Evolutionary conservation across 805 yeast genomes (phyloP), one percentile per base, ranked within the genome.

Genomic region (Brettanomyces sp.): DNA sequence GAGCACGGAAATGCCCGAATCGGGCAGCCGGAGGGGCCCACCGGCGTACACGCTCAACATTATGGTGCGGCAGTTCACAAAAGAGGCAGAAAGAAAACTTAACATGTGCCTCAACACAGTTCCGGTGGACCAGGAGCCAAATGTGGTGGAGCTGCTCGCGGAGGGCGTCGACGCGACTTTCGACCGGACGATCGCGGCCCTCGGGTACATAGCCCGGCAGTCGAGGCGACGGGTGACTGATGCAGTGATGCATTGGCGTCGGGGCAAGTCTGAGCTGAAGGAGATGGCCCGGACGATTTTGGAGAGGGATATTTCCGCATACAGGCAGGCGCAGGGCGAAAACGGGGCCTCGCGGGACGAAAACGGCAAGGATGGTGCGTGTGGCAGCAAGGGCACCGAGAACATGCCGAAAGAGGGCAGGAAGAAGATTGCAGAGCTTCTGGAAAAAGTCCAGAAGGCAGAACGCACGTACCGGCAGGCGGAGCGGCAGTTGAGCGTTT

Each of bases 211-310:
- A 36, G 95, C 99, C 1, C 74, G 88, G 47, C 73, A 82, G 24
- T 86, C 88, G 53, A 97, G 98, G 0, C 90, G 88, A 58, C 95
- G 96, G 0, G 96, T 93, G 1, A 89, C 95, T 33, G 99, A 93
- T 62, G 88, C 95, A 5, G 95, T 93, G 49, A 90, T 93, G 98
- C 90, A 86, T 60, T 93, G 99, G 99, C 75, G 98, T 49, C 87
- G 91, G 60, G 79, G 91, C 2, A 93, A 93, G 62, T 81, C 95
- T 12, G 98, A 91, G 55, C 82, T 85, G 3, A 87, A 95, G 2
- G 76, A 78, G 28, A 68, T 75, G 63, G 79, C 84, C 1, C 73
- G 80, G 4, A 70, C 77, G 18, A 73, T 72, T 37, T 70, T 74
- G 13, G 80, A 76, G 43, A 69, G 61, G 46, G 68, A 62, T 42